Percentiles rank a stretch among this genome's conserved stretches.
Evolutionary conservation across 805 yeast species (phyloP).

Genomic region (Cyberlindnera americana): DNA sequence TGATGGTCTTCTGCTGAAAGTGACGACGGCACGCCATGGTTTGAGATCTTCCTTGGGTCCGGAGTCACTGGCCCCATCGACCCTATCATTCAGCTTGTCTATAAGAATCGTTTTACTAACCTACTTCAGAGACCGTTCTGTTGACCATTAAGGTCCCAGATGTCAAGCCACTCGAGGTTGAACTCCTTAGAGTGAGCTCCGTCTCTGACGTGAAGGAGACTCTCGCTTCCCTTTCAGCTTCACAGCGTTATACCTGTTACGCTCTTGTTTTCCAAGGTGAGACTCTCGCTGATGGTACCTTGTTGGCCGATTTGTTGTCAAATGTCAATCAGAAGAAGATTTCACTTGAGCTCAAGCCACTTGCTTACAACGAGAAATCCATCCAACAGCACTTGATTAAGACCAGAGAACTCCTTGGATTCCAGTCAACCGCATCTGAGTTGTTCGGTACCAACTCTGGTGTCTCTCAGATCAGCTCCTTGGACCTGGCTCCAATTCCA

Average conservation of each 20-base stretch:
- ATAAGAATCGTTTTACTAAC: neutral
- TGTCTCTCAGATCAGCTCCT: slow-evolving; percentile 41
- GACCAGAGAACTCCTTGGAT: slow-evolving; percentile 58
- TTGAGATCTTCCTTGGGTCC: too few relatives aligned
- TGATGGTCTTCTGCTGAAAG: neutral
- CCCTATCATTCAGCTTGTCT: slow-evolving; percentile 1
- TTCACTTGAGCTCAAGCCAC: slow-evolving; percentile 45
- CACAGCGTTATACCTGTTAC: slow-evolving; percentile 61
- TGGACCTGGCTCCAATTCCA: slow-evolving; percentile 34
- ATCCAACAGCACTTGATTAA: slow-evolving; percentile 61
- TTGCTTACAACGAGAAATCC: slow-evolving; percentile 55
- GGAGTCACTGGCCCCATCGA: too few relatives aligned
- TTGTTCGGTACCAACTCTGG: slow-evolving; percentile 44
- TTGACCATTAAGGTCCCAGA: slow-evolving; percentile 14
- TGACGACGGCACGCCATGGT: too few relatives aligned
- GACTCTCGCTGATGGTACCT: slow-evolving; percentile 27
- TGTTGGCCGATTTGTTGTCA: slow-evolving; percentile 27
- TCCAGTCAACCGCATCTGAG: slow-evolving; percentile 39
- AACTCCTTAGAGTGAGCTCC: slow-evolving; percentile 37
- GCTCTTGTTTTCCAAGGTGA: slow-evolving; percentile 39
- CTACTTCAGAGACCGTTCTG: slow-evolving; percentile 7
- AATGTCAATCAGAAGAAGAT: slow-evolving; percentile 29
- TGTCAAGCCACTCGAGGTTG: slow-evolving; percentile 17
- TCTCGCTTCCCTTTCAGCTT: slow-evolving; percentile 51
- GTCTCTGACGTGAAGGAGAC: slow-evolving; percentile 57